phyloP scores from a whole-genome alignment of 2,329 filamentous ascomycete genomes.

The Fusarium nematophilum region DNA sequence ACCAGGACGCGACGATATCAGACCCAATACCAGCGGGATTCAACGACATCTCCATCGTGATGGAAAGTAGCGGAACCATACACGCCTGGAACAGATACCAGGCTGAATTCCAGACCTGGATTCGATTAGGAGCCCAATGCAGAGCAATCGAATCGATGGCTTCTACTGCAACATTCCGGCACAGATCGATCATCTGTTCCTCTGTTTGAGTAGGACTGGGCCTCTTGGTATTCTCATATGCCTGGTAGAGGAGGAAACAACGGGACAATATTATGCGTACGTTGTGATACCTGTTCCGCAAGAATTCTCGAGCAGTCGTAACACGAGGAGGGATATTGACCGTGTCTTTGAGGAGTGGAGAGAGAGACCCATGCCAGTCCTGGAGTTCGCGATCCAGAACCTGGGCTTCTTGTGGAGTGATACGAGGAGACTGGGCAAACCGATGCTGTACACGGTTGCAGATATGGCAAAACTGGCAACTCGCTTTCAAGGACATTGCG shows the following conservation, averaged over 20 bases:
- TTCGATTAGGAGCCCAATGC: slow-evolving; percentile 47
- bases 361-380: slow-evolving; percentile 41
- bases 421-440: slow-evolving; percentile 42
- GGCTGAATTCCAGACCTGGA: slow-evolving; percentile 48
- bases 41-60: slow-evolving; percentile 39
- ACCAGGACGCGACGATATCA: slow-evolving; percentile 1
- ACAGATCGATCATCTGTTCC: slow-evolving; percentile 35
- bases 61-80: slow-evolving; percentile 45
- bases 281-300: slow-evolving; percentile 47
- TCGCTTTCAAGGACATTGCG: slow-evolving; percentile 41
- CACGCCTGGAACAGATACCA: slow-evolving; percentile 50
- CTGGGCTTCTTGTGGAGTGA: slow-evolving; percentile 40
- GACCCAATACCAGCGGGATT: not conserved
- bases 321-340: slow-evolving; percentile 40
- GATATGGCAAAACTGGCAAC: slow-evolving; percentile 45
- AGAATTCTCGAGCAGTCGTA: slow-evolving; percentile 43
- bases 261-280: slow-evolving; percentile 42
- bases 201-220: slow-evolving; percentile 18
- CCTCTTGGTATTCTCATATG: slow-evolving; percentile 31
- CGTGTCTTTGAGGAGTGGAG: slow-evolving; percentile 34
- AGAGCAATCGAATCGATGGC: slow-evolving; percentile 47
- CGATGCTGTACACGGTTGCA: slow-evolving; percentile 47
- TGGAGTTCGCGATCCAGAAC: slow-evolving; percentile 44
- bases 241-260: slow-evolving; percentile 34
- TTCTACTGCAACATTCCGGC: slow-evolving; percentile 43